Percentiles rank a stretch among this genome's conserved stretches.
These are phyloP conservation scores for Chenopodium suecicum DNA, from an alignment of 148 eudicot genomes.

Conservation along the genomic window DNA sequence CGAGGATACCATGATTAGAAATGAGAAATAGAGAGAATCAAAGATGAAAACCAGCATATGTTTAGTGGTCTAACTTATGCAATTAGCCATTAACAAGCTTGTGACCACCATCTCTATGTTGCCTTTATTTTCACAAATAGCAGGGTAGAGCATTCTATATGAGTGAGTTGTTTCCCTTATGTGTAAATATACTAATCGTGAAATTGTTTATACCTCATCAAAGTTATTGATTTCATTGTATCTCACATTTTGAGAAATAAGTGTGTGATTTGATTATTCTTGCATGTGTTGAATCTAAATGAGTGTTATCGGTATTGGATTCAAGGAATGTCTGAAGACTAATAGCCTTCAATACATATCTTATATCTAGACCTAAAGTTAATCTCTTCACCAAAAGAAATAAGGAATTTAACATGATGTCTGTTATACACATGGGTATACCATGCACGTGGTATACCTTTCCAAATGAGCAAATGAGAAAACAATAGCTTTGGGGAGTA, in stretches of 20 bases:
- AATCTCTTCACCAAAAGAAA: neutral
- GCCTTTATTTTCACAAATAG: neutral
- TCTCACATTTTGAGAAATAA: neutral
- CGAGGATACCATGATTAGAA: neutral
- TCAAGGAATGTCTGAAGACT: neutral
- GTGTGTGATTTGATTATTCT: neutral
- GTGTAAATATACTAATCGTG: neutral
- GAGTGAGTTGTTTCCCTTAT: neutral
- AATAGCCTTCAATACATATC: neutral
- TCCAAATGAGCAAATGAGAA: too few relatives aligned
- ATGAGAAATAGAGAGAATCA: neutral
- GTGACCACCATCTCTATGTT: neutral
- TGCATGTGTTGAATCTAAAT: neutral
- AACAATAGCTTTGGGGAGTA: too few relatives aligned
- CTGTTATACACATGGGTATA: neutral
- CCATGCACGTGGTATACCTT: neutral
- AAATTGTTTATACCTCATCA: neutral
- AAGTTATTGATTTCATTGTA: neutral
- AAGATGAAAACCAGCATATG: neutral
- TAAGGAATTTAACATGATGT: neutral
- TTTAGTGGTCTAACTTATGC: neutral
- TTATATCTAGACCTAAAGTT: neutral
- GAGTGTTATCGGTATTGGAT: neutral
- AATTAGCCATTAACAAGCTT: neutral
- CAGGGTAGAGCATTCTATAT: neutral